Percentiles rank a stretch among this genome's conserved stretches.
These are phyloP conservation scores for Penicillium parvum DNA, from an alignment of 495 filamentous ascomycete genomes.

Conservation along the genomic window DNA sequence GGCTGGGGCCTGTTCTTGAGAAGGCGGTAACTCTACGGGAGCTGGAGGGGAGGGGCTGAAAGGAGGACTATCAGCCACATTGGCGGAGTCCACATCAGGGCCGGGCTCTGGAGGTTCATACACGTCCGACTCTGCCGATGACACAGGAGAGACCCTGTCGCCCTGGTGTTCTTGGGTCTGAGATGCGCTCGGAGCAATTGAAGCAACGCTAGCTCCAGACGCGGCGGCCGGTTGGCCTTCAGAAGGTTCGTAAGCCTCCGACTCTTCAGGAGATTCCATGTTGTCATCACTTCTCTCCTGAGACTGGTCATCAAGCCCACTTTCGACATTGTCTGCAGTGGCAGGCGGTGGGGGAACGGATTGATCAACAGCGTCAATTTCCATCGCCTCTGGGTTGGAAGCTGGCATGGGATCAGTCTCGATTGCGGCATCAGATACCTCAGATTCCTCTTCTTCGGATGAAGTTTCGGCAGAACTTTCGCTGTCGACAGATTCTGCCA, in stretches of 20 bases:
- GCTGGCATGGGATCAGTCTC: no score
- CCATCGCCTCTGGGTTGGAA: no score
- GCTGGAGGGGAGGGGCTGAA: constrained; percentile 31
- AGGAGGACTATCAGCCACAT: constrained; percentile 35
- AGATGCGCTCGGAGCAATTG: no score
- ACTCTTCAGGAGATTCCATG: background rate
- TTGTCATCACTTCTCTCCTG: no score
- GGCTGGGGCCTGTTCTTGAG: constrained; percentile 18
- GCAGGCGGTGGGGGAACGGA: no score
- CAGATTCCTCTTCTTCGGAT: constrained; percentile 7
- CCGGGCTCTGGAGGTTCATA: constrained; percentile 59
- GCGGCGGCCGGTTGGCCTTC: no score
- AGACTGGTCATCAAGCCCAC: no score
- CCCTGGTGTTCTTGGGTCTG: background rate
- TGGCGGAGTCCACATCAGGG: constrained; percentile 23
- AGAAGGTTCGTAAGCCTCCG: constrained; percentile 3
- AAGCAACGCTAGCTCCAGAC: no score
- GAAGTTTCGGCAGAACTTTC: background rate
- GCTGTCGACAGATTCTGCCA: constrained; percentile 39
- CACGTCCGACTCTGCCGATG: constrained; percentile 41
- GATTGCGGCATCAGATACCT: background rate
- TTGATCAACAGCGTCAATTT: no score
- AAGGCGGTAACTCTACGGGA: constrained; percentile 16
- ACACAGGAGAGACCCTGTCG: constrained; percentile 23
- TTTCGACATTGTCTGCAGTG: no score